phyloP scores from a whole-genome alignment of 2,329 filamentous ascomycete species.

The Pseudogymnoascus sp. region DNA sequence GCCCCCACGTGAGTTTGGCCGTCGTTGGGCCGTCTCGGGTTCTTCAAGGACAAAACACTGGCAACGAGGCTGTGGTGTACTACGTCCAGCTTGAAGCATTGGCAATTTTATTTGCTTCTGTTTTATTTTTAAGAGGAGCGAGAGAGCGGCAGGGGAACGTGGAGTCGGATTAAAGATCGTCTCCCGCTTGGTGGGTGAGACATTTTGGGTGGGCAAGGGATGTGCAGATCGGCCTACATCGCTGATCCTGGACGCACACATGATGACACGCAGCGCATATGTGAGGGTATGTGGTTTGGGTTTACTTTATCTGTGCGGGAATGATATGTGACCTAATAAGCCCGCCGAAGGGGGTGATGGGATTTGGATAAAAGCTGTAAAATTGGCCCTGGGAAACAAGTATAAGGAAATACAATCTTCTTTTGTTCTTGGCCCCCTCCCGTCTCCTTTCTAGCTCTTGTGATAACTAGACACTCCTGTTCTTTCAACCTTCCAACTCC shows the following conservation, averaged over 20 bases:
- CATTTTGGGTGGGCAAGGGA: not conserved
- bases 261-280: constrained; percentile 2
- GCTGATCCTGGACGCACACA: not conserved
- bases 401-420: not conserved
- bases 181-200: not conserved
- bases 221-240: not conserved
- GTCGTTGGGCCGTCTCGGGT: not conserved
- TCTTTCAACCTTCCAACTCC: not conserved
- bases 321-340: not conserved
- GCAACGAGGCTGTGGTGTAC: too few relatives aligned
- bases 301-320: not conserved
- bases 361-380: not conserved
- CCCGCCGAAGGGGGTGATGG: not conserved
- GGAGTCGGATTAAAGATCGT: not conserved
- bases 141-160: not conserved
- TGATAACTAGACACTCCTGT: not conserved
- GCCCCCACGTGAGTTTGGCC: not conserved
- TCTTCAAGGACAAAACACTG: too few relatives aligned
- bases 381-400: not conserved
- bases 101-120: not conserved
- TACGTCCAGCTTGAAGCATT: too few relatives aligned
- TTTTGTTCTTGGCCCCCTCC: not conserved
- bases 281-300: not conserved
- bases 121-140: not conserved
- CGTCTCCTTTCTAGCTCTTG: not conserved